Evolutionary conservation across 352 stramenopile species (phyloP).

Genomic region (Phytopythium ostracodes): DNA sequence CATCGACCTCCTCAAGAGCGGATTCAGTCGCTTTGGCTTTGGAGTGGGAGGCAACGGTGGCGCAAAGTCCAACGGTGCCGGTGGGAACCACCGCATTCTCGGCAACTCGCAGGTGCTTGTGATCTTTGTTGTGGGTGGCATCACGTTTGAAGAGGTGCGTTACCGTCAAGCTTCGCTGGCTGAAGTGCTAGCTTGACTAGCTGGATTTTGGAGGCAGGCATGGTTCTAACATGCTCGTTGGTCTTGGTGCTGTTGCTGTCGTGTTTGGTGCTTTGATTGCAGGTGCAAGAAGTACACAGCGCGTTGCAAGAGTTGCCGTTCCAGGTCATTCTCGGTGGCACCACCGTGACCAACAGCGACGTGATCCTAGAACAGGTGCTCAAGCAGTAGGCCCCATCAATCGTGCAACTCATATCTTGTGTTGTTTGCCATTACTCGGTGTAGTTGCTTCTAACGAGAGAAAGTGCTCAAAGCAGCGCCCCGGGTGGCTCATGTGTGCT

Average conservation of each 20-base stretch:
- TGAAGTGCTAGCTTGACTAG: background rate
- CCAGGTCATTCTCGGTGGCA: constrained; percentile 70
- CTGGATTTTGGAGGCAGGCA: no score
- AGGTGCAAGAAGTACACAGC: constrained; percentile 68
- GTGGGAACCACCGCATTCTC: constrained; percentile 23
- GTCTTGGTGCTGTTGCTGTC: background rate
- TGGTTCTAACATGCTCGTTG: background rate
- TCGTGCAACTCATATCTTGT: background rate
- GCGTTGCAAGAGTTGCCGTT: constrained; percentile 43
- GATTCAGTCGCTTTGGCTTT: constrained; percentile 80
- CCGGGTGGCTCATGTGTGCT: no score
- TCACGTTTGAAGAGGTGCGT: constrained; percentile 71
- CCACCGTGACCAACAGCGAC: constrained; percentile 66
- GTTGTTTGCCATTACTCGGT: background rate
- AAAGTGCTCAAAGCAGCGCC: no score
- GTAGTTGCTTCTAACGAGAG: no score
- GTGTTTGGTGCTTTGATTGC: background rate
- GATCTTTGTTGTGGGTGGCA: constrained; percentile 73
- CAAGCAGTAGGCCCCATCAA: background rate
- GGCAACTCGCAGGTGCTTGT: constrained; percentile 42
- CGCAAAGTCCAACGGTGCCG: constrained; percentile 5
- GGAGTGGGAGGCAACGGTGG: constrained; percentile 19
- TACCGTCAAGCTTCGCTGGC: background rate
- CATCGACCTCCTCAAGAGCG: constrained; percentile 79
- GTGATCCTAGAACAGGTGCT: constrained; percentile 63